Percentiles rank a stretch among this genome's conserved stretches.
Conservation (phyloP, 2,329 filamentous ascomycete species). For the Monilinia vaccinii-corymbosi region DNA sequence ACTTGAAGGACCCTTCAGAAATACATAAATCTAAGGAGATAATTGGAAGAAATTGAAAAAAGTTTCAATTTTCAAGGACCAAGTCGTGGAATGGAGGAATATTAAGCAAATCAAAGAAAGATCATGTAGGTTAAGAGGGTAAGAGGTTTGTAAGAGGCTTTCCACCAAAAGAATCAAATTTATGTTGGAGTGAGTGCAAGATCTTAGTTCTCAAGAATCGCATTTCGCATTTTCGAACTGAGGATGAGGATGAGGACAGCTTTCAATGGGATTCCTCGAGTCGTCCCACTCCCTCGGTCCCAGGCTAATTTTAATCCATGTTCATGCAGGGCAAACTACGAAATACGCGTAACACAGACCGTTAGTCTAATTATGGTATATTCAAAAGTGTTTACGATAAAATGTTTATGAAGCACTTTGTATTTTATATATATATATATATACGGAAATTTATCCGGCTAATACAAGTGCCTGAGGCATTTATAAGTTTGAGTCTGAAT, state of each 20-base stretch:
- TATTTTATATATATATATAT: no score
- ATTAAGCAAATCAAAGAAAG: neutral
- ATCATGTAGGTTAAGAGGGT: no score
- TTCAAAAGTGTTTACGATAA: no score
- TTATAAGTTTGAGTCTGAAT: no score
- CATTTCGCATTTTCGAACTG: constrained; percentile 7
- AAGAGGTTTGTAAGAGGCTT: neutral
- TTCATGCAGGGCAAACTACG: neutral
- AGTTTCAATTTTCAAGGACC: no score
- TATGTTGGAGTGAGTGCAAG: neutral
- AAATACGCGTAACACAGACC: constrained; percentile 3
- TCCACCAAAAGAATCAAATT: neutral
- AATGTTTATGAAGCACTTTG: no score
- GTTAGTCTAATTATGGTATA: no score
- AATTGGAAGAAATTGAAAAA: neutral
- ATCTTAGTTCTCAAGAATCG: neutral
- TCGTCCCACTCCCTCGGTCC: neutral
- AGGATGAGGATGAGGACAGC: constrained; percentile 8
- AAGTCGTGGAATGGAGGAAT: neutral
- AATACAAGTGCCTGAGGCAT: neutral
- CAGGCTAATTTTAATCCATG: neutral
- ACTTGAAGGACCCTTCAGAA: neutral
- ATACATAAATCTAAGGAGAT: constrained; percentile 1
- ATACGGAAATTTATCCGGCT: no score
- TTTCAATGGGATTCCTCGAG: constrained; percentile 2